These are phyloP conservation scores for Schrenkiella parvula DNA, from an alignment of 345 rosid species.

Conservation along the genomic window DNA sequence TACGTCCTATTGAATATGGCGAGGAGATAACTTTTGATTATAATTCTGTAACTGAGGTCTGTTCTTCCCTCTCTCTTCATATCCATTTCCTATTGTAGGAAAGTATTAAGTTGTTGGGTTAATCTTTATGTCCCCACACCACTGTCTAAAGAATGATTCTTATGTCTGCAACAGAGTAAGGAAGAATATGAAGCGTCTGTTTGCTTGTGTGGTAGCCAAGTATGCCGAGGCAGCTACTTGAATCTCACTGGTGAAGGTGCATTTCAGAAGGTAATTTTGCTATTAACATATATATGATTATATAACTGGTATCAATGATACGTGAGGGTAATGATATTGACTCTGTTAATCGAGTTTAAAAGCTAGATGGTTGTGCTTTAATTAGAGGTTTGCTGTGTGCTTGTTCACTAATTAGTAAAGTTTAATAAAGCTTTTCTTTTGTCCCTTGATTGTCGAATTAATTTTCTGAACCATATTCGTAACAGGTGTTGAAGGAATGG, in stretches of 20 bases:
- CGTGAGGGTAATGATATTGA: background rate
- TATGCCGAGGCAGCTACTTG: constrained; percentile 98
- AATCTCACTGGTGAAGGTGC: constrained; percentile 99
- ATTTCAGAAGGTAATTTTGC: constrained; percentile 68
- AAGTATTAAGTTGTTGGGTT: constrained; percentile 3
- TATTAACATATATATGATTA: constrained; percentile 5
- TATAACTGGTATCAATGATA: constrained; percentile 16
- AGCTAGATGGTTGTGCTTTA: background rate
- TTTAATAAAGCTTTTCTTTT: background rate
- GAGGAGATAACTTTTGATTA: constrained; percentile 99
- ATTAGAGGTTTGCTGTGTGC: background rate
- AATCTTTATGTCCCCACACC: constrained; percentile 15
- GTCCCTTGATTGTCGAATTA: background rate
- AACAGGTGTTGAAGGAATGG: constrained; percentile 83
- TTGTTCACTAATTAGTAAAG: background rate
- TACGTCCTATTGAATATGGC: constrained; percentile 73
- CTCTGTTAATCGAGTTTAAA: background rate
- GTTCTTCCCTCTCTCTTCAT: constrained; percentile 10
- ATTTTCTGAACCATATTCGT: background rate
- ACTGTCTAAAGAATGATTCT: constrained; percentile 15
- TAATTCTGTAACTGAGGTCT: constrained; percentile 97
- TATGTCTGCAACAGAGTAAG: constrained; percentile 70
- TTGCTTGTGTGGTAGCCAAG: constrained; percentile 99
- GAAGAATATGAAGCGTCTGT: constrained; percentile 99
- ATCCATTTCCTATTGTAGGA: background rate